A percentile compares a stretch with the other conserved stretches of the same genome.
Conservation (phyloP, 2,329 filamentous ascomycete genomes). For the Colletotrichum musicola region DNA sequence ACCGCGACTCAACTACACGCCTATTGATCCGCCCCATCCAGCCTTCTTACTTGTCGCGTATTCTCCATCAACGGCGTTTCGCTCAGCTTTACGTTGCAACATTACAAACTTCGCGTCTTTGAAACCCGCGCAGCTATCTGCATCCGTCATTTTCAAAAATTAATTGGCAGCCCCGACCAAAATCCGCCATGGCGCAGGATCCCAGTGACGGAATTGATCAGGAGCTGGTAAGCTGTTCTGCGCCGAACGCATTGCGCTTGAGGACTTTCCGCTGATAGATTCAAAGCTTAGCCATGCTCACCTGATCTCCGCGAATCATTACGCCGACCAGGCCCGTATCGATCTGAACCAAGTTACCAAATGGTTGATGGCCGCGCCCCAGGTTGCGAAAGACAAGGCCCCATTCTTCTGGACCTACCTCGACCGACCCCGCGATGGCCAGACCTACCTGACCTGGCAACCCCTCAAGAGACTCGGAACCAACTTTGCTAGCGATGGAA, state of each 20-base stretch:
- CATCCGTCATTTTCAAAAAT: not conserved
- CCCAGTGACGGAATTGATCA: constrained; percentile 40
- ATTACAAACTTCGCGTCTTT: not conserved
- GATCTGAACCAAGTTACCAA: constrained; percentile 83
- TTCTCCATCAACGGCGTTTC: not conserved
- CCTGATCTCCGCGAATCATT: constrained; percentile 85
- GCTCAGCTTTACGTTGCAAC: too few species aligned
- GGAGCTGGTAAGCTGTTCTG: constrained; percentile 32
- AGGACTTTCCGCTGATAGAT: constrained; percentile 21
- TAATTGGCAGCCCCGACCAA: not conserved
- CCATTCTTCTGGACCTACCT: constrained; percentile 96
- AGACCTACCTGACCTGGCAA: constrained; percentile 90
- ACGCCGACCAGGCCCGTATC: constrained; percentile 78
- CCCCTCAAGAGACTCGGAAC: constrained; percentile 77
- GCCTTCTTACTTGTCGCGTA: constrained; percentile 15
- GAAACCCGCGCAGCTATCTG: not conserved
- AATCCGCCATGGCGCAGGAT: constrained; percentile 39
- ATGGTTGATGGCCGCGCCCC: constrained; percentile 85
- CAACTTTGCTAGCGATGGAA: constrained; percentile 90
- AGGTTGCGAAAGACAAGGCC: constrained; percentile 85
- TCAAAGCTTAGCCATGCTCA: constrained; percentile 87
- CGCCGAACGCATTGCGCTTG: constrained; percentile 50
- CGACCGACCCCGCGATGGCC: constrained; percentile 83
- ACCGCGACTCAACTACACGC: constrained; percentile 26
- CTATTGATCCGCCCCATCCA: constrained; percentile 15